Evolutionary conservation across 2,329 filamentous ascomycete species (phyloP).

Genomic region (Arthrobotrys iridis): DNA sequence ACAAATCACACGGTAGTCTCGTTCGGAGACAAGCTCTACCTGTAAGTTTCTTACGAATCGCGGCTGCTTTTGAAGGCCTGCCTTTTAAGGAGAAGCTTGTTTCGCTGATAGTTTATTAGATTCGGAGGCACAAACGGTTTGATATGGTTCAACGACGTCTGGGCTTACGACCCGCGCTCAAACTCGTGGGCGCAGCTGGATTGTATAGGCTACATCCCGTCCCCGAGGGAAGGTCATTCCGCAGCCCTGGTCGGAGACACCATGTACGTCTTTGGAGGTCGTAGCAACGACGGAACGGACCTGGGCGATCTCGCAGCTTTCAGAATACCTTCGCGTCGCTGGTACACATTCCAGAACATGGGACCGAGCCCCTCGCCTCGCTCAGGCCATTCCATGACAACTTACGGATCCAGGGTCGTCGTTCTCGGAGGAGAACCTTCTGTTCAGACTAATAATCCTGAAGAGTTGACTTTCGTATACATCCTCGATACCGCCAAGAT

Average conservation of each 20-base stretch:
- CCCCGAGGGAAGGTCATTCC: conserved; percentile 91
- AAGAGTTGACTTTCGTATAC: conserved; percentile 88
- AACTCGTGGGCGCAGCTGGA: conserved; percentile 90
- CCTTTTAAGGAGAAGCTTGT: background rate
- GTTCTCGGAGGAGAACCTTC: conserved; percentile 95
- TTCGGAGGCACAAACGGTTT: conserved; percentile 97
- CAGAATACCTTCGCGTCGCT: conserved; percentile 81
- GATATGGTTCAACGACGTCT: conserved; percentile 99
- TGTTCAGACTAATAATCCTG: conserved; percentile 79
- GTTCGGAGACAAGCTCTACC: conserved; percentile 90
- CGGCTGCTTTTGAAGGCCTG: background rate
- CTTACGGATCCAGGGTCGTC: conserved; percentile 89
- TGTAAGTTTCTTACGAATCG: conserved; percentile 69
- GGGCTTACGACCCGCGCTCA: conserved; percentile 86
- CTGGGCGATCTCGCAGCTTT: conserved; percentile 92
- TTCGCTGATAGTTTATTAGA: conserved; percentile 64
- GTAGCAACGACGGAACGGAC: conserved; percentile 91
- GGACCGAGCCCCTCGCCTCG: conserved; percentile 91
- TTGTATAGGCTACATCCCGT: conserved; percentile 96
- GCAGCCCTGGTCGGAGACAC: conserved; percentile 94
- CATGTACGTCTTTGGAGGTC: conserved; percentile 98
- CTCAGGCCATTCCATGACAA: conserved; percentile 97
- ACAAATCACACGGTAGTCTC: conserved; percentile 95
- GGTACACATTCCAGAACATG: conserved; percentile 99
- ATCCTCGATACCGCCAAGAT: conserved; percentile 96